Conservation (phyloP, 257 asterid genomes). For the Mentha longifolia region DNA sequence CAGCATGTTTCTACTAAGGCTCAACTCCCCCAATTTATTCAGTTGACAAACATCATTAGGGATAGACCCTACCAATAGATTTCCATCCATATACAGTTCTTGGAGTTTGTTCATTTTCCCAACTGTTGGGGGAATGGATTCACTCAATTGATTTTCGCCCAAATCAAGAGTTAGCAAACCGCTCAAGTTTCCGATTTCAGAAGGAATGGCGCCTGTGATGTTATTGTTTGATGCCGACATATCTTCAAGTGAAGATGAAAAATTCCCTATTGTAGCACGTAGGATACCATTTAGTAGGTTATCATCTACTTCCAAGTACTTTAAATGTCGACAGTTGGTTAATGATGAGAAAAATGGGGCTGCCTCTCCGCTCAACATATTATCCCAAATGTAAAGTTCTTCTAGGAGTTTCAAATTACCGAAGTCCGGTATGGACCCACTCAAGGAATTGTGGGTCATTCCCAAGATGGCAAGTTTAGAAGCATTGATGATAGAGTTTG, state of each 20-base stretch:
- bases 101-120: conserved; percentile 21
- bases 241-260: background rate
- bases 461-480: background rate
- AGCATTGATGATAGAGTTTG: background rate
- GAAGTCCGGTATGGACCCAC: background rate
- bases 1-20: conserved; percentile 20
- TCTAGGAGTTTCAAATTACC: background rate
- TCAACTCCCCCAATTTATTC: conserved; percentile 24
- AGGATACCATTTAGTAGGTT: conserved; percentile 13
- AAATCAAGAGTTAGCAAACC: background rate
- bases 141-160: background rate
- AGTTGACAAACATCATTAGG: conserved; percentile 26
- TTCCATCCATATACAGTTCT: background rate
- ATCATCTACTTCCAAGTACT: background rate
- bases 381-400: background rate
- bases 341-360: background rate
- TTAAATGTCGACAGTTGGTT: no score
- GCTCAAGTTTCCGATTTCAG: conserved; percentile 30
- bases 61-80: conserved; percentile 21
- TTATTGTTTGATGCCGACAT: background rate
- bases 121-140: conserved; percentile 29
- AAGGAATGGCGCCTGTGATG: conserved; percentile 27
- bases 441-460: background rate
- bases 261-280: background rate
- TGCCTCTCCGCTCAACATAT: background rate